These are phyloP conservation scores for Linderniella brevidens DNA, from an alignment of 257 asterid species.

Conservation along the genomic window DNA sequence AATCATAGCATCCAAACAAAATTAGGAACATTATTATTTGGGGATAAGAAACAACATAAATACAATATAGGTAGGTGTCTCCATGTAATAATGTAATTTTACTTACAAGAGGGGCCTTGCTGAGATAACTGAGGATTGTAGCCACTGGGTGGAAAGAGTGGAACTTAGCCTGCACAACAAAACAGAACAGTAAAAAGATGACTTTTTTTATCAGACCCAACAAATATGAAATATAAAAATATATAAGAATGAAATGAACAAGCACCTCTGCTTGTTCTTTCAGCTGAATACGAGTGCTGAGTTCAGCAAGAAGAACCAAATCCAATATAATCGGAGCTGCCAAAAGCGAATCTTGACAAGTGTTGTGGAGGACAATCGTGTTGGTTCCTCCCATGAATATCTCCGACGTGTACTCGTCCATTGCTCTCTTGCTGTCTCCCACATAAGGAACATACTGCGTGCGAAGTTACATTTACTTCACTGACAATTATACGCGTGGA, in stretches of 20 bases:
- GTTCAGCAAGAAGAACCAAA: conserved; percentile 93
- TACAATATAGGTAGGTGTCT: background rate
- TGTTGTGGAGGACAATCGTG: conserved; percentile 89
- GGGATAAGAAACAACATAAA: background rate
- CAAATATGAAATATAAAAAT: background rate
- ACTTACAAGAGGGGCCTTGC: conserved; percentile 97
- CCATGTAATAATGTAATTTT: conserved; percentile 4
- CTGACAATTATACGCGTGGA: background rate
- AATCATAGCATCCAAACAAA: background rate
- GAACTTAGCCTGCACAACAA: conserved; percentile 53
- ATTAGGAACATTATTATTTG: background rate
- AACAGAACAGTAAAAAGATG: background rate
- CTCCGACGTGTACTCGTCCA: conserved; percentile 98
- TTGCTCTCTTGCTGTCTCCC: conserved; percentile 96
- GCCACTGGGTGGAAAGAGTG: conserved; percentile 97
- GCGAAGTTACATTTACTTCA: background rate
- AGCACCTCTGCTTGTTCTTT: conserved; percentile 68
- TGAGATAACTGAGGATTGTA: conserved; percentile 85
- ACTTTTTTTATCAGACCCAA: background rate
- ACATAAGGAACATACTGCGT: conserved; percentile 85
- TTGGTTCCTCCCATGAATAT: conserved; percentile 93
- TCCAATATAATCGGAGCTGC: conserved; percentile 96
- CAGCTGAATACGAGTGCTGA: conserved; percentile 82
- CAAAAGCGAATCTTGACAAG: conserved; percentile 91
- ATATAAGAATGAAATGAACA: background rate